Evolutionary conservation across 371 early-diverging fungal genomes (phyloP).

Genomic region (Mucor ambiguus): DNA sequence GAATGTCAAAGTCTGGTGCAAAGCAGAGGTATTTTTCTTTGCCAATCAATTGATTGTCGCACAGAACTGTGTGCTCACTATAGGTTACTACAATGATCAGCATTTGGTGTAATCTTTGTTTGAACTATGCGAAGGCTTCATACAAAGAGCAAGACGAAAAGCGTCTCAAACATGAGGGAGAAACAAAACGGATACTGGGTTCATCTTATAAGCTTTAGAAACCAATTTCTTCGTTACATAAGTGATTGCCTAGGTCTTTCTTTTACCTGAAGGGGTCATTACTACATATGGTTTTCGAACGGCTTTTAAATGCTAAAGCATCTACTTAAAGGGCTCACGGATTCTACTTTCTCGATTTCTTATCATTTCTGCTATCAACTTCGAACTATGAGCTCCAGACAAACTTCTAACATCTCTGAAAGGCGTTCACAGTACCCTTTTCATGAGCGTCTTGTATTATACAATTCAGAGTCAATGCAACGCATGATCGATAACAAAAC

Average conservation of each 20-base stretch:
- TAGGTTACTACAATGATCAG: neutral
- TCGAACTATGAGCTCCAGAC: neutral
- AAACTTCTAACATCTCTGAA: neutral
- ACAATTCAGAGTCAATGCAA: constrained; percentile 11
- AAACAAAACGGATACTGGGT: neutral
- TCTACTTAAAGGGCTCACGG: neutral
- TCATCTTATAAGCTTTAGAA: neutral
- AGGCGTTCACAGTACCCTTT: constrained; percentile 13
- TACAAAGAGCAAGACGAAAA: neutral
- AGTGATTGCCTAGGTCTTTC: neutral
- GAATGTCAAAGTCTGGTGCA: neutral
- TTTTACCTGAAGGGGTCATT: neutral
- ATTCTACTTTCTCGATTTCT: neutral
- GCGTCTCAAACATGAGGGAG: neutral
- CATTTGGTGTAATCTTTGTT: neutral
- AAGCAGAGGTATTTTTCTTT: neutral
- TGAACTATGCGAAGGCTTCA: neutral
- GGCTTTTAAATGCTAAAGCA: neutral
- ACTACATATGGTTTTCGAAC: neutral
- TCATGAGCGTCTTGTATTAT: constrained; percentile 12
- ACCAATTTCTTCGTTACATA: neutral
- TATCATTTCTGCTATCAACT: neutral
- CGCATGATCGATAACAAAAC: constrained; percentile 25
- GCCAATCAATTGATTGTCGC: neutral
- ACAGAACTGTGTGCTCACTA: neutral